Evolutionary conservation across 495 filamentous ascomycete species (phyloP), one percentile per base, ranked within the genome.

Genomic region (Penicillium turbatum): DNA sequence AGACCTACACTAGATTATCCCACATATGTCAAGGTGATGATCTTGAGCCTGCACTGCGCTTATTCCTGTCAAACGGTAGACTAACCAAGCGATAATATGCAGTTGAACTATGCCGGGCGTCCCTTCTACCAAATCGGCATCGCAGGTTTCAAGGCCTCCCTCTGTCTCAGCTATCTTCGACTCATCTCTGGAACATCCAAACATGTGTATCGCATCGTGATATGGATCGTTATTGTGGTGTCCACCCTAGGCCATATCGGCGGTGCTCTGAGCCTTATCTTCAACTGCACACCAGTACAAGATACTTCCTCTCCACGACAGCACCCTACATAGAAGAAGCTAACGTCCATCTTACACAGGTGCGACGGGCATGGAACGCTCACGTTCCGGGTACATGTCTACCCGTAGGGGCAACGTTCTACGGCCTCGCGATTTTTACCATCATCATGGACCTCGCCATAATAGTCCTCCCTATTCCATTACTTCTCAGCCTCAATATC

Each of bases 61-160:
- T 37, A 19, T 35, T 13, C 5, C 29, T 32, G n/a, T 17, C 9
- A 3, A 37, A 10, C 5, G 1, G 6, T 2, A 16, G 8, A n/a
- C 32, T 48, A 24, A 42, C 19, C 7, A 13, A 6, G 19, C 0
- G 1, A 6, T n/a, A 31, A 13, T 13, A 11, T 6, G 1, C 43
- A 67, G 69, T 55, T 78, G 53, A 84, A 84, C 56, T 83, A 76
- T 57, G 76, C 75, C 19, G 81, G 79, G 21, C 76, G 81, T 6
- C 81, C 81, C 2, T 80, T 84, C 41, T 84, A 84, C 56, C 78
- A 81, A 57, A 41, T 81, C 16, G 81, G 81, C 26, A 80, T 83
- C 57, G 74, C 73, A 32, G 77, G 78, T 26, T 83, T 84, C 71
- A 84, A 84, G 61, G 74, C 81, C 8, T 78, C 81, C 1, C 69